Conservation (phyloP, 805 yeast species). For the Nakazawaea holstii region DNA sequence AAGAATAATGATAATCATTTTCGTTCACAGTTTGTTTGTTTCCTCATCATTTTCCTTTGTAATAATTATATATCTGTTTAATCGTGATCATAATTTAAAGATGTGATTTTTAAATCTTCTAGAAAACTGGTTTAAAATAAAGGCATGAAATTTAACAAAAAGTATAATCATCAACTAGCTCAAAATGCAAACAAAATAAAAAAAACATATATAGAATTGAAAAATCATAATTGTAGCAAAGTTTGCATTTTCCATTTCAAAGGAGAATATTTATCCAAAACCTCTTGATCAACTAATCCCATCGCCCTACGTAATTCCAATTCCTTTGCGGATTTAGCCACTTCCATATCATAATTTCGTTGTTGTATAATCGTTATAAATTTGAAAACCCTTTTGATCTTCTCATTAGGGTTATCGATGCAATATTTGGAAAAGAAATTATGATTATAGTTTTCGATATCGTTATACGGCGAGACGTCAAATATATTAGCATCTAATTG, state of each 20-base stretch:
- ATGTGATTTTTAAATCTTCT: too few relatives aligned
- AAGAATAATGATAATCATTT: background rate
- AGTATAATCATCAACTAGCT: background rate
- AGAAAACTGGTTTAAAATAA: too few relatives aligned
- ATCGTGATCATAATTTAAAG: too few relatives aligned
- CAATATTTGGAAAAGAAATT: conserved; percentile 20
- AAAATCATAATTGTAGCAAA: conserved; percentile 10
- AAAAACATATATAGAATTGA: background rate
- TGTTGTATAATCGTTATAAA: conserved; percentile 23
- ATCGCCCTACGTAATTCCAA: background rate
- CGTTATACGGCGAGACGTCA: conserved; percentile 11
- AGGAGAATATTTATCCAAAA: conserved; percentile 8
- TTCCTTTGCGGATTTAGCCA: conserved; percentile 4
- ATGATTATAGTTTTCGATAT: conserved; percentile 21
- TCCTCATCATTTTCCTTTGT: background rate
- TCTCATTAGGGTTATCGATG: conserved; percentile 17
- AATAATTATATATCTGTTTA: background rate
- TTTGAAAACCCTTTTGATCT: conserved; percentile 23
- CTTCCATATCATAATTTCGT: conserved; percentile 18
- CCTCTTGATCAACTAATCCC: conserved; percentile 1
- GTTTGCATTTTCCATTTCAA: conserved; percentile 17
- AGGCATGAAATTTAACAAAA: background rate
- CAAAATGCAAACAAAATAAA: background rate
- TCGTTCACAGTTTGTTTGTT: background rate
- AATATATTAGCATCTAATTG: conserved; percentile 15